These are phyloP conservation scores for Eragrostis curvula DNA, from an alignment of 176 grass and related monocot species.

Conservation along the genomic window DNA sequence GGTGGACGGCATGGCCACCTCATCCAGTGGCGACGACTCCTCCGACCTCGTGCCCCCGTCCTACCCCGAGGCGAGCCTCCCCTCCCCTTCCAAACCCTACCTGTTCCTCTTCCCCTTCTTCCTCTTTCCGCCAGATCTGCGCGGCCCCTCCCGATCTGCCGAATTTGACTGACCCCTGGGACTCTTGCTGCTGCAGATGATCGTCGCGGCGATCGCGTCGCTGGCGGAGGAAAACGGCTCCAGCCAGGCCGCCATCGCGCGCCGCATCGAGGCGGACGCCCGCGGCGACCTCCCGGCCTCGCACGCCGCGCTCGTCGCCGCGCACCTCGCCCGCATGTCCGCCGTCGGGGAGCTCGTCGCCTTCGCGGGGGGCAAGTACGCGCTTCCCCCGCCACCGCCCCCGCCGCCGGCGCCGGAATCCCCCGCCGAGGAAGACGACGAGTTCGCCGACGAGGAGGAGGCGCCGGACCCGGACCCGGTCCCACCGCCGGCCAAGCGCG, in stretches of 20 bases:
- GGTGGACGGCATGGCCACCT: conserved; percentile 48
- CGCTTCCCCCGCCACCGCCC: conserved; percentile 24
- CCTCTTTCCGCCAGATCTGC: conserved; percentile 44
- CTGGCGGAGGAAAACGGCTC: conserved; percentile 61
- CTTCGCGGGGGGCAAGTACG: conserved; percentile 53
- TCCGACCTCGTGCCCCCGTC: conserved; percentile 47
- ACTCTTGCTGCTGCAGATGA: conserved; percentile 57
- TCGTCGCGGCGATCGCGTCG: conserved; percentile 62
- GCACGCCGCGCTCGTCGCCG: conserved; percentile 64
- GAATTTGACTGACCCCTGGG: conserved; percentile 39
- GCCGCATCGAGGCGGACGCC: conserved; percentile 60
- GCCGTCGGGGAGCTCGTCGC: conserved; percentile 60
- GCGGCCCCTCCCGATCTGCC: conserved; percentile 8
- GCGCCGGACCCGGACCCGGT: neutral
- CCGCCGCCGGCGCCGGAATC: conserved; percentile 38
- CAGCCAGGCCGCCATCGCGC: conserved; percentile 67
- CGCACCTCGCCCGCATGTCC: conserved; percentile 69
- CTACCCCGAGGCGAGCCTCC: conserved; percentile 55
- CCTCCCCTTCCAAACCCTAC: conserved; percentile 14
- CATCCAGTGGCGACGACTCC: conserved; percentile 37
- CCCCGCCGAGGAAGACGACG: neutral
- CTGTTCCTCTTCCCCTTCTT: neutral
- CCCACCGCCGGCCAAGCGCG: conserved; percentile 47
- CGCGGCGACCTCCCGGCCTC: conserved; percentile 50
- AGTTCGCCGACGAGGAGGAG: neutral